Evolutionary conservation across 345 rosid genomes (phyloP).

Genomic region (Camelina sativa): DNA sequence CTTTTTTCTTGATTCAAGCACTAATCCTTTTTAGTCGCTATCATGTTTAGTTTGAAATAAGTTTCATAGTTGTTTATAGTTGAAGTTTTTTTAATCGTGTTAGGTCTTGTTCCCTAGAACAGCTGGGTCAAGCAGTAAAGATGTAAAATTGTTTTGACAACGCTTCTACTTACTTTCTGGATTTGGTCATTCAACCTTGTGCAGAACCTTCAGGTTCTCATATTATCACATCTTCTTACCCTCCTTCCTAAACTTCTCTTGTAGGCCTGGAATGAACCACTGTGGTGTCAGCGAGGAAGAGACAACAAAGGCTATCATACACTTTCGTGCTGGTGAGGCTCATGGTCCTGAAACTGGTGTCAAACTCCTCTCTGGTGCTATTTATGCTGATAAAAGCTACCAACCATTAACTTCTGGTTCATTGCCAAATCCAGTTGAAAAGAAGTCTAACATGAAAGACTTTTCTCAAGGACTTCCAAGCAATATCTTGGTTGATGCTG

Average conservation of each 20-base stretch:
- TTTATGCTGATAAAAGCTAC: slow-evolving; percentile 29
- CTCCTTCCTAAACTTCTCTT: slow-evolving; percentile 37
- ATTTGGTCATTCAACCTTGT: slow-evolving; percentile 18
- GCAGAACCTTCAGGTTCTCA: slow-evolving; percentile 6
- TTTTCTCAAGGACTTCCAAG: slow-evolving; percentile 28
- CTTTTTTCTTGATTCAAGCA: slow-evolving; percentile 15
- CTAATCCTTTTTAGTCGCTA: slow-evolving; percentile 13
- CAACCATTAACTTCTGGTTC: slow-evolving; percentile 33
- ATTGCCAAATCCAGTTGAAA: slow-evolving; percentile 26
- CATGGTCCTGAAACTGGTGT: slow-evolving; percentile 38
- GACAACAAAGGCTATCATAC: slow-evolving; percentile 30
- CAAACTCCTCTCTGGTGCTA: slow-evolving; percentile 28
- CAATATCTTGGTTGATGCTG: slow-evolving; percentile 35
- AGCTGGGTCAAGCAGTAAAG: slow-evolving; percentile 21
- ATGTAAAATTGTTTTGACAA: slow-evolving; percentile 22
- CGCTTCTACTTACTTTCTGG: slow-evolving; percentile 9
- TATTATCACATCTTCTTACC: slow-evolving; percentile 14
- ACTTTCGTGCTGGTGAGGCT: neutral
- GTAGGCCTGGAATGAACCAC: slow-evolving; percentile 46
- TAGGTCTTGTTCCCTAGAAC: slow-evolving; percentile 14
- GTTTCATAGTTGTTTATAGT: slow-evolving; percentile 22
- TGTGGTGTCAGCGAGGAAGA: slow-evolving; percentile 43
- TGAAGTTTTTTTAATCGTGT: neutral
- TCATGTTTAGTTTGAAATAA: slow-evolving; percentile 27
- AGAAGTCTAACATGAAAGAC: slow-evolving; percentile 24